Conservation (phyloP, 2,329 filamentous ascomycete species). For the Cytospora schulzeri region DNA sequence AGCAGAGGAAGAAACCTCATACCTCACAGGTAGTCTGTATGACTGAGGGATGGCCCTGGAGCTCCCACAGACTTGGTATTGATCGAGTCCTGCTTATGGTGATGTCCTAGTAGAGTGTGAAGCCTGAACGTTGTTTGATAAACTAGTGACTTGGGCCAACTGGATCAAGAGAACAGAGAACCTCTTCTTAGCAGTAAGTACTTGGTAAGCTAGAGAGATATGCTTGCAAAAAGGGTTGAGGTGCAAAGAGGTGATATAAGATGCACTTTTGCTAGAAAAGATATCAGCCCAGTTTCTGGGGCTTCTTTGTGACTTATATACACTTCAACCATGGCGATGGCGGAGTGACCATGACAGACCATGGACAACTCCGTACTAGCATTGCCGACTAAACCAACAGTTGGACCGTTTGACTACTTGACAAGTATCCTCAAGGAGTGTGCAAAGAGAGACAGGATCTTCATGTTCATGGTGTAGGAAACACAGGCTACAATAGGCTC, state of each 20-base stretch:
- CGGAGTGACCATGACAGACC: background rate
- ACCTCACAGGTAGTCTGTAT: background rate
- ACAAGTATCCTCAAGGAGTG: background rate
- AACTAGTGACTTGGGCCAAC: background rate
- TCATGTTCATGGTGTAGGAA: background rate
- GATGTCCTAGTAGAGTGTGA: background rate
- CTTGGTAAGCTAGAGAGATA: background rate
- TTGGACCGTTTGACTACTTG: no score
- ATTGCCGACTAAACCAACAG: background rate
- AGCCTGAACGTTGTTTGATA: background rate
- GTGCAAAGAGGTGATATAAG: background rate
- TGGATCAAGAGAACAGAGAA: background rate
- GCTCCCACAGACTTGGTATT: background rate
- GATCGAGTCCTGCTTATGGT: background rate
- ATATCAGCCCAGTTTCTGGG: background rate
- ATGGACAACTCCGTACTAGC: background rate
- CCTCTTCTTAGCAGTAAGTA: background rate
- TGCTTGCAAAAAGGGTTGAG: no score
- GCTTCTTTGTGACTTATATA: conserved; percentile 1
- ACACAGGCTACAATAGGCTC: conserved; percentile 7
- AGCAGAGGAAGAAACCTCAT: background rate
- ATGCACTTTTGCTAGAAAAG: background rate
- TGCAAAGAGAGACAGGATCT: no score
- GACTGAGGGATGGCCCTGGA: background rate
- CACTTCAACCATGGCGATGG: no score